Percentiles rank a stretch among this genome's conserved stretches.
phyloP scores from a whole-genome alignment of 768 basidiomycete genomes.

The Lentinula aciculospora region DNA sequence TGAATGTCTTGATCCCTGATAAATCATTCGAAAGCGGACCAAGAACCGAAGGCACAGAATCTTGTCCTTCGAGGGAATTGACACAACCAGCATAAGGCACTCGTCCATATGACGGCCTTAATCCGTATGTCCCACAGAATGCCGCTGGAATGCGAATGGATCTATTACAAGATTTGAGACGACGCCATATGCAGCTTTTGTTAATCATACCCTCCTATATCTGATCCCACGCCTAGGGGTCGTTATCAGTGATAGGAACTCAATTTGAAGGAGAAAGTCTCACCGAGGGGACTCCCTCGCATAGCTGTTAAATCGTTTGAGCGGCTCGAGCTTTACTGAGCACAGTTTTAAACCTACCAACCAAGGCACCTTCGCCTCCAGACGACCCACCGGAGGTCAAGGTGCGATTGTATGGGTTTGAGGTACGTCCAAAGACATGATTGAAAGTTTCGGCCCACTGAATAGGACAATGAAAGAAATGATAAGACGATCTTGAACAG shows the following conservation, averaged over 20 bases:
- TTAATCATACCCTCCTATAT: constrained; percentile 62
- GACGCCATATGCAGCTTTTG: neutral
- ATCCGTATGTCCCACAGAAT: constrained; percentile 65
- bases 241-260: neutral
- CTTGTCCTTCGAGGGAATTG: constrained; percentile 67
- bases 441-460: constrained; percentile 81
- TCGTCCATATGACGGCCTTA: constrained; percentile 65
- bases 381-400: constrained; percentile 78
- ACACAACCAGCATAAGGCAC: constrained; percentile 65
- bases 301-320: constrained; percentile 23
- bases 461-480: too few species aligned
- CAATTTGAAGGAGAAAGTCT: neutral
- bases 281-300: constrained; percentile 40
- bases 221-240: constrained; percentile 64
- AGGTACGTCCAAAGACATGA: constrained; percentile 71
- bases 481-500: neutral
- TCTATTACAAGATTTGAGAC: constrained; percentile 23
- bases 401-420: constrained; percentile 68
- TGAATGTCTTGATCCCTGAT: constrained; percentile 59
- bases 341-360: constrained; percentile 33
- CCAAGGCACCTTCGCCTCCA: constrained; percentile 80
- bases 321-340: neutral
- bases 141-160: constrained; percentile 68
- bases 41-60: constrained; percentile 64
- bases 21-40: constrained; percentile 65